These are phyloP conservation scores for Hygrocybe punicea DNA, from an alignment of 768 basidiomycete species.

Conservation along the genomic window DNA sequence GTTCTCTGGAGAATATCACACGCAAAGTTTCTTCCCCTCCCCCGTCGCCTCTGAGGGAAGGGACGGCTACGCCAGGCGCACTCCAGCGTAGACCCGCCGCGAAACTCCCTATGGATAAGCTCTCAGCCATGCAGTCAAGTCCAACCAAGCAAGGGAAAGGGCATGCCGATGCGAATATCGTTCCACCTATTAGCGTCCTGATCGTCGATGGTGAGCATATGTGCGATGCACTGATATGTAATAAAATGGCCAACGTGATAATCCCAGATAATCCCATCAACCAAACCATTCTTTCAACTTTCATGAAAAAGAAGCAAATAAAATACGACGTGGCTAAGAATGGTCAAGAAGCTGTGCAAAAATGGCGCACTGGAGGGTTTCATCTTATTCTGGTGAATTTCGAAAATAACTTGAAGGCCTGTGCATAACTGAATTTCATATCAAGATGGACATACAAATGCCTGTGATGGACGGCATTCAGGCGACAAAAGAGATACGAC, in stretches of 20 bases:
- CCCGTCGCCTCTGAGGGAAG: conserved; percentile 12
- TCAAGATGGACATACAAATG: conserved; percentile 99
- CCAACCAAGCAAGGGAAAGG: conserved; percentile 51
- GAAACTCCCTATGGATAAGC: conserved; percentile 23
- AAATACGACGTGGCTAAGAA: conserved; percentile 93
- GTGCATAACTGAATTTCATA: conserved; percentile 8
- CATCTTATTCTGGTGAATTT: conserved; percentile 87
- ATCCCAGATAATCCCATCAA: conserved; percentile 99
- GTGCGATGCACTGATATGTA: background rate
- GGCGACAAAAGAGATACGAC: conserved; percentile 93
- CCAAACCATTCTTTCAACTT: conserved; percentile 94
- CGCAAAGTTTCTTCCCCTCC: conserved; percentile 13
- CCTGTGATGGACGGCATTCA: conserved; percentile 98
- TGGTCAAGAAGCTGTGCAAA: conserved; percentile 92
- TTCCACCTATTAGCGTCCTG: conserved; percentile 95
- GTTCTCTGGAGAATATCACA: background rate
- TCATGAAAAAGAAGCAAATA: conserved; percentile 94
- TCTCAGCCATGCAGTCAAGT: conserved; percentile 28
- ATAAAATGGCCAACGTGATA: conserved; percentile 11
- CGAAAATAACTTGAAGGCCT: background rate
- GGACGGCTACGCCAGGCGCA: background rate
- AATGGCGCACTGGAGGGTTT: conserved; percentile 90
- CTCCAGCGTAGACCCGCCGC: background rate
- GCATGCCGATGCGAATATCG: conserved; percentile 62
- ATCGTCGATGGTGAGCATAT: conserved; percentile 85